phyloP scores from a whole-genome alignment of 2,329 filamentous ascomycete species.

The Sclerotiophoma versabilis region DNA sequence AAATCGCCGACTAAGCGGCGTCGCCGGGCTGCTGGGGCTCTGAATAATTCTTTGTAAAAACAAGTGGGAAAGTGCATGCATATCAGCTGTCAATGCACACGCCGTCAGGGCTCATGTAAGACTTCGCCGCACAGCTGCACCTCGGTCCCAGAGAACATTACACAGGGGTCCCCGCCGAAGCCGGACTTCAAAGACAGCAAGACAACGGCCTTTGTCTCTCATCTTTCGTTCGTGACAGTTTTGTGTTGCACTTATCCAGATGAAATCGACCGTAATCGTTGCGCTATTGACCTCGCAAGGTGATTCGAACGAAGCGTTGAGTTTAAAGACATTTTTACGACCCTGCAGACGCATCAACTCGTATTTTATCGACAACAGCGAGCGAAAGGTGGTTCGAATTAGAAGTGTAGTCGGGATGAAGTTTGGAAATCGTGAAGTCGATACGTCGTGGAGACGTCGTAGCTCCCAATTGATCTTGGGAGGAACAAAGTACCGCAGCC shows the following conservation, averaged over 20 bases:
- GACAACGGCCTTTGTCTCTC: no score
- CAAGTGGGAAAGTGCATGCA: background rate
- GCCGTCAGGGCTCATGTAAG: no score
- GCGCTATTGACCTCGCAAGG: background rate
- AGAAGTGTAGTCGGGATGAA: no score
- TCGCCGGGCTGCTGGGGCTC: background rate
- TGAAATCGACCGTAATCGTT: background rate
- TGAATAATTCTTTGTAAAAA: background rate
- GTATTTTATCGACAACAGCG: background rate
- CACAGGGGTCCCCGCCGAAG: conserved; percentile 3
- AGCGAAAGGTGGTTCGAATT: background rate
- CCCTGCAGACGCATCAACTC: background rate
- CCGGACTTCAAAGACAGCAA: background rate
- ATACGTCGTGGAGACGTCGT: background rate
- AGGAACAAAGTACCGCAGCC: no score
- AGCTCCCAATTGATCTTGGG: background rate
- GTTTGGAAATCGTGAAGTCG: background rate
- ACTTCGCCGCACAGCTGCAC: background rate
- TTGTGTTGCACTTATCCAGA: background rate
- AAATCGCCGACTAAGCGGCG: background rate
- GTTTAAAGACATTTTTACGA: no score
- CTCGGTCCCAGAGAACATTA: background rate
- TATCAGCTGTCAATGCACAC: background rate
- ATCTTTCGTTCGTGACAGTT: background rate
- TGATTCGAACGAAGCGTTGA: no score